Conservation (phyloP, 257 asterid species). For the Knoxia roxburghii region DNA sequence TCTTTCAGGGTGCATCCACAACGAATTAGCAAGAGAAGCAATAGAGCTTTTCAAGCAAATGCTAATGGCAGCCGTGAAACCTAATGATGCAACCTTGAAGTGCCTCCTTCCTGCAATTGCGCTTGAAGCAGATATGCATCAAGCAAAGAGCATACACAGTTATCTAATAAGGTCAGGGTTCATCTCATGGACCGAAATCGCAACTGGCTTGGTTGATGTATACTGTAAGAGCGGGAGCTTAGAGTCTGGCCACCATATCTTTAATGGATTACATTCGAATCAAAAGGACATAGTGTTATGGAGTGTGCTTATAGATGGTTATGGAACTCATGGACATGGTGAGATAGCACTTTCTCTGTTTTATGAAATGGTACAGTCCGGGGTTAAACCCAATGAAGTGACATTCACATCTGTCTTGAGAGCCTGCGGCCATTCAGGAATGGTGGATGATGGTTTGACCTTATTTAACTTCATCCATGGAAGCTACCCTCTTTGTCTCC, state of each 20-base stretch:
- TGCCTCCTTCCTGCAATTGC: slow-evolving; percentile 91
- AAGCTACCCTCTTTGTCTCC: slow-evolving; percentile 36
- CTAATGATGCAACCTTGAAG: slow-evolving; percentile 72
- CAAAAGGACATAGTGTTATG: slow-evolving; percentile 69
- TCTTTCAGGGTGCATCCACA: slow-evolving; percentile 70
- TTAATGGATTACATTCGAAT: slow-evolving; percentile 36
- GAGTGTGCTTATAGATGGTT: slow-evolving; percentile 78
- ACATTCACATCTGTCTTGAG: slow-evolving; percentile 79
- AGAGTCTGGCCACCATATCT: slow-evolving; percentile 50
- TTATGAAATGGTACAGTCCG: slow-evolving; percentile 67
- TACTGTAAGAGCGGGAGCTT: slow-evolving; percentile 76
- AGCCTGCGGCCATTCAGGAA: slow-evolving; percentile 82
- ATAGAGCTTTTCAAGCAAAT: slow-evolving; percentile 64
- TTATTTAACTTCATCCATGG: slow-evolving; percentile 55
- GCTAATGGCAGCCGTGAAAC: slow-evolving; percentile 50
- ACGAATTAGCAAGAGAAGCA: slow-evolving; percentile 51
- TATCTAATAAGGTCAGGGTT: slow-evolving; percentile 69
- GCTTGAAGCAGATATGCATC: slow-evolving; percentile 59
- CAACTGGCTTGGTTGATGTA: slow-evolving; percentile 68
- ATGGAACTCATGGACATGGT: slow-evolving; percentile 78
- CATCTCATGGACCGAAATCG: slow-evolving; percentile 46
- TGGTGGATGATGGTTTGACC: slow-evolving; percentile 72
- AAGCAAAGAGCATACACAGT: slow-evolving; percentile 61
- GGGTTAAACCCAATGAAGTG: slow-evolving; percentile 68
- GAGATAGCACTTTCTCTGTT: slow-evolving; percentile 57